A percentile compares a stretch with the other conserved stretches of the same genome.
These are phyloP conservation scores for Yamadazyma spencermartinsiae DNA, from an alignment of 1,139 yeast species.

Conservation along the genomic window DNA sequence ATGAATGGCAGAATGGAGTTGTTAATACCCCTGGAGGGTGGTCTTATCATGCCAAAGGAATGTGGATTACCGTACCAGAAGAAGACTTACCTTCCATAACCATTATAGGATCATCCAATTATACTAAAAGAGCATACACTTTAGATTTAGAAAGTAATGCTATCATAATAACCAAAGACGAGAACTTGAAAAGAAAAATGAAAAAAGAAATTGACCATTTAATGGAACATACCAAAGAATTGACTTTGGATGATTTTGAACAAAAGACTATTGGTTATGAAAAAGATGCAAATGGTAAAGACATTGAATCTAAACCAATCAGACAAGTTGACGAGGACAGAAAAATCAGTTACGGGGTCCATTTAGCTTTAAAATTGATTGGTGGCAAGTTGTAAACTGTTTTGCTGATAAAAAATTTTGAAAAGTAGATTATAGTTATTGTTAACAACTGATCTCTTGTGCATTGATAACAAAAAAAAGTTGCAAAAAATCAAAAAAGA, in stretches of 20 bases:
- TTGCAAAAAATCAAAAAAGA: not conserved
- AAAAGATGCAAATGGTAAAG: slow-evolving; percentile 17
- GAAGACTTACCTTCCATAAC: slow-evolving; percentile 67
- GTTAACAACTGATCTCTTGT: not conserved
- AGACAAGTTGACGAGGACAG: slow-evolving; percentile 53
- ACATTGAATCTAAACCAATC: slow-evolving; percentile 20
- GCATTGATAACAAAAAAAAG: slow-evolving; percentile 1
- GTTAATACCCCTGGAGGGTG: slow-evolving; percentile 85
- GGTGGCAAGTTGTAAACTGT: slow-evolving; percentile 66
- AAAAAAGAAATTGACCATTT: slow-evolving; percentile 63
- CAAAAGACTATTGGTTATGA: slow-evolving; percentile 26
- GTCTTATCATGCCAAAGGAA: slow-evolving; percentile 99
- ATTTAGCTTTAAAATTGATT: slow-evolving; percentile 61
- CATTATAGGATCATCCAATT: slow-evolving; percentile 89
- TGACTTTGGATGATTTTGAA: slow-evolving; percentile 60
- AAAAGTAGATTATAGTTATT: not conserved
- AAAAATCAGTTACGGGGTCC: slow-evolving; percentile 57
- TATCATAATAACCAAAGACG: slow-evolving; percentile 69
- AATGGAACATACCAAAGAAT: slow-evolving; percentile 48
- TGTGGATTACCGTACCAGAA: slow-evolving; percentile 74
- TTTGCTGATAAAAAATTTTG: not conserved
- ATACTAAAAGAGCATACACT: slow-evolving; percentile 85
- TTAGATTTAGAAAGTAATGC: slow-evolving; percentile 90
- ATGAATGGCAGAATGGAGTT: slow-evolving; percentile 86
- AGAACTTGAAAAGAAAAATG: slow-evolving; percentile 57